A percentile compares a stretch with the other conserved stretches of the same genome.
phyloP scores from a whole-genome alignment of 495 filamentous ascomycete genomes.

The Neurospora sp. region DNA sequence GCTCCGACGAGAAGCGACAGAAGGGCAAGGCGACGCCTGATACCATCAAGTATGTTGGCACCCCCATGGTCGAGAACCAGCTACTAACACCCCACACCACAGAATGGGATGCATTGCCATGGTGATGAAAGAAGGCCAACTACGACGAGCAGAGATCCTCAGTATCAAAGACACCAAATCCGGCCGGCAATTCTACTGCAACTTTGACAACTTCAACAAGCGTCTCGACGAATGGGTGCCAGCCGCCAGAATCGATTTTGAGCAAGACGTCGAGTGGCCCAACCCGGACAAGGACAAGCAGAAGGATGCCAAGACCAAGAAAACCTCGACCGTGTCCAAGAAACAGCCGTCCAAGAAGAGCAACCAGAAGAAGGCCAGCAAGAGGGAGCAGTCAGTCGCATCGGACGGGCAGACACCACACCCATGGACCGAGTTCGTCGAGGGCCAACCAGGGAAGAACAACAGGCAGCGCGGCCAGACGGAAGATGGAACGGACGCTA shows the following conservation, averaged over 20 bases:
- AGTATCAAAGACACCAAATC: slow-evolving; percentile 78
- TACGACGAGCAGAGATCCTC: slow-evolving; percentile 86
- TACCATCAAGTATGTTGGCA: slow-evolving; percentile 53
- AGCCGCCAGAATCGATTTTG: slow-evolving; percentile 69
- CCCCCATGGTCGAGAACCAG: not conserved
- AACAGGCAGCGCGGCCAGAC: not conserved
- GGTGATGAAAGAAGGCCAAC: slow-evolving; percentile 59
- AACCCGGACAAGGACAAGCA: slow-evolving; percentile 46
- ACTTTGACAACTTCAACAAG: slow-evolving; percentile 99
- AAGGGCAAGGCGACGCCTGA: slow-evolving; percentile 71
- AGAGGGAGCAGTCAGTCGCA: slow-evolving; percentile 37
- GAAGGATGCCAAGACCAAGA: slow-evolving; percentile 43
- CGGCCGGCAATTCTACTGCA: slow-evolving; percentile 81
- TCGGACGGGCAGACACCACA: slow-evolving; percentile 38
- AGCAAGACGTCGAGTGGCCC: slow-evolving; percentile 47
- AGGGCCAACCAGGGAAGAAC: slow-evolving; percentile 23
- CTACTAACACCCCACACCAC: not conserved
- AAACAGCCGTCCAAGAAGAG: slow-evolving; percentile 38
- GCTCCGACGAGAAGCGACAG: slow-evolving; percentile 44
- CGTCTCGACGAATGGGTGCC: slow-evolving; percentile 96
- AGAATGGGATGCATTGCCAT: slow-evolving; percentile 41
- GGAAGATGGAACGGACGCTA: slow-evolving; percentile 26
- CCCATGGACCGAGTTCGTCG: slow-evolving; percentile 32
- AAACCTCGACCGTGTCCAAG: slow-evolving; percentile 30
- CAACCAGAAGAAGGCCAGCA: slow-evolving; percentile 43